A percentile compares a stretch with the other conserved stretches of the same genome.
These are phyloP conservation scores for Keqinozyma sinolaborantium DNA, from an alignment of 1,139 yeast genomes.

Conservation along the genomic window DNA sequence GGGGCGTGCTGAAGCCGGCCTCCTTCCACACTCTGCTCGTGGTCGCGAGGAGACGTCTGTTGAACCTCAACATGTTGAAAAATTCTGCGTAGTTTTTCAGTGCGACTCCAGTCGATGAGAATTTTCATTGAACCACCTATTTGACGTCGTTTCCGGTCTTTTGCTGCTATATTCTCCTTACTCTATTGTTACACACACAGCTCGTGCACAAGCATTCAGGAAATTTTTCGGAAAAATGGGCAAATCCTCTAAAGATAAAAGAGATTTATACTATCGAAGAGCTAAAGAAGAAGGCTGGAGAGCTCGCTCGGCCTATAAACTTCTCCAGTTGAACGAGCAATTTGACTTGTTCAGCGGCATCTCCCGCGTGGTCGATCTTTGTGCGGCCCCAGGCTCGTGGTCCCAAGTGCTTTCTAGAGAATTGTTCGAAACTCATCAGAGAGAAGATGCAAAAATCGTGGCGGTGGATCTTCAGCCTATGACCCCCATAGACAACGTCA, in stretches of 20 bases:
- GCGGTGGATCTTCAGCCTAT: conserved; percentile 97
- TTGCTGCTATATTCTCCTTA: too few species aligned
- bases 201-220: too few species aligned
- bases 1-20: conserved; percentile 24
- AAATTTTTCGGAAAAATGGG: conserved; percentile 80
- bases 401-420: conserved; percentile 87
- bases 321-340: conserved; percentile 84
- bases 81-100: conserved; percentile 1
- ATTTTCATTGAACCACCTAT: neutral
- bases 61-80: conserved; percentile 3
- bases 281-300: conserved; percentile 98
- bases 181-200: too few species aligned
- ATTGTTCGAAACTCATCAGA: conserved; percentile 40
- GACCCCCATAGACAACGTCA: conserved; percentile 90
- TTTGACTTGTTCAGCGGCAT: conserved; percentile 76
- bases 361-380: conserved; percentile 84
- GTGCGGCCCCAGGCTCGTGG: conserved; percentile 99
- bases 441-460: conserved; percentile 65
- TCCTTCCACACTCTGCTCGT: conserved; percentile 1
- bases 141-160: too few species aligned
- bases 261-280: conserved; percentile 84
- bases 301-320: conserved; percentile 92
- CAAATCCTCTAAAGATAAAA: conserved; percentile 89
- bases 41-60: neutral
- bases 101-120: neutral